Percentiles rank a stretch among this genome's conserved stretches.
These are phyloP conservation scores for Evernia prunastri DNA, from an alignment of 495 filamentous ascomycete genomes.

Conservation along the genomic window DNA sequence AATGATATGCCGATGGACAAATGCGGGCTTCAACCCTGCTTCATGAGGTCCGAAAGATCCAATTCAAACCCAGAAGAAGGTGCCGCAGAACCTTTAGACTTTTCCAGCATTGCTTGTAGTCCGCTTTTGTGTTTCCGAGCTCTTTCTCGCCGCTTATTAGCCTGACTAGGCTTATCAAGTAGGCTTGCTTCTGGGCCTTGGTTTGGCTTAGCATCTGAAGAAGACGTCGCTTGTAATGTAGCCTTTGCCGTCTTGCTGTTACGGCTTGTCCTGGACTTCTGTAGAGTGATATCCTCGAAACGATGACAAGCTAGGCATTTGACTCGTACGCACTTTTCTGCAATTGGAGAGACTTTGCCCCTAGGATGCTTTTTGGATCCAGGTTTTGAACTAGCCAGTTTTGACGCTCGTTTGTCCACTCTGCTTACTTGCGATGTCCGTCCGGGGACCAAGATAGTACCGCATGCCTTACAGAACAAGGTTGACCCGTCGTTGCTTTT, in stretches of 20 bases:
- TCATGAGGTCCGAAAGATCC: slow-evolving; percentile 55
- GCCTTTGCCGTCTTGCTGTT: not conserved
- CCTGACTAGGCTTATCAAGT: slow-evolving; percentile 22
- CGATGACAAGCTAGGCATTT: slow-evolving; percentile 19
- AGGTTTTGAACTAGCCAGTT: not conserved
- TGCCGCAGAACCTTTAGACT: slow-evolving; percentile 38
- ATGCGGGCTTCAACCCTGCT: slow-evolving; percentile 26
- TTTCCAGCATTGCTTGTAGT: slow-evolving; percentile 51
- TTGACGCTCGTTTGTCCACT: not conserved
- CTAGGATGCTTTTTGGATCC: not conserved
- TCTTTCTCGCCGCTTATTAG: slow-evolving; percentile 56
- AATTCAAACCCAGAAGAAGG: slow-evolving; percentile 36
- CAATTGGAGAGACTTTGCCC: not conserved
- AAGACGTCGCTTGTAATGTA: not conserved
- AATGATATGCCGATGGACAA: not conserved
- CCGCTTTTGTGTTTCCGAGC: slow-evolving; percentile 48
- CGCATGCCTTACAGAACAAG: slow-evolving; percentile 19
- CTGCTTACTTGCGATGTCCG: slow-evolving; percentile 7
- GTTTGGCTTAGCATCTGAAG: not conserved
- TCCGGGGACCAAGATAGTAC: slow-evolving; percentile 19
- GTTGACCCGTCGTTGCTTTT: not conserved
- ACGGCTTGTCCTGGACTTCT: not conserved
- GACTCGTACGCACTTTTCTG: slow-evolving; percentile 8
- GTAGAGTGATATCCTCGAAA: slow-evolving; percentile 9
- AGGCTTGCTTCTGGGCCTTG: not conserved